These are phyloP conservation scores for Parachaetomium inaequale DNA, from an alignment of 495 filamentous ascomycete species.

Conservation along the genomic window DNA sequence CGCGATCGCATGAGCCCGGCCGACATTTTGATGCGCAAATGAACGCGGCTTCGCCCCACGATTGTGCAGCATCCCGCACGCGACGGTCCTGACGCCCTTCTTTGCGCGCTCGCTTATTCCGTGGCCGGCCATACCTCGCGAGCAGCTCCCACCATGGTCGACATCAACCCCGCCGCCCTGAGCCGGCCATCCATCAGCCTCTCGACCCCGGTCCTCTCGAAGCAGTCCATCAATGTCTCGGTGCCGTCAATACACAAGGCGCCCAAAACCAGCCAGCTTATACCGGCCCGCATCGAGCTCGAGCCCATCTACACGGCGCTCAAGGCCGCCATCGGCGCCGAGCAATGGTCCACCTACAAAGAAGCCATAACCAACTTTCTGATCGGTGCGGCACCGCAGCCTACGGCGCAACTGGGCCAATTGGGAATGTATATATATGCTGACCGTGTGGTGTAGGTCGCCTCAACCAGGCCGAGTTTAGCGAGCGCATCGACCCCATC, in stretches of 20 bases:
- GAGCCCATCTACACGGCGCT: conserved; percentile 86
- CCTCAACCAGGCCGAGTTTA: conserved; percentile 80
- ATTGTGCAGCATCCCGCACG: conserved; percentile 41
- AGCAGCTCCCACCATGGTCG: conserved; percentile 54
- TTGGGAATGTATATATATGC: conserved; percentile 12
- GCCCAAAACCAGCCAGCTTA: conserved; percentile 62
- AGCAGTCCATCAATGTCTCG: conserved; percentile 58
- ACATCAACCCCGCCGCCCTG: conserved; percentile 81
- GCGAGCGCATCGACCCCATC: conserved; percentile 65
- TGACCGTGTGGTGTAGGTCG: conserved; percentile 52
- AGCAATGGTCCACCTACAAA: conserved; percentile 88
- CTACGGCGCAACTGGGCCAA: not conserved
- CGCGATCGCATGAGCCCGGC: conserved; percentile 39
- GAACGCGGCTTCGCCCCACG: conserved; percentile 41
- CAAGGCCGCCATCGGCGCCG: conserved; percentile 69
- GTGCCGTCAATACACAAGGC: conserved; percentile 55
- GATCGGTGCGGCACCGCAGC: conserved; percentile 51
- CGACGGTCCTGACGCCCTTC: conserved; percentile 35
- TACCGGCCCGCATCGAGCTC: conserved; percentile 75
- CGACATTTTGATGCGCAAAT: conserved; percentile 35
- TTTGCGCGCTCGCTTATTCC: conserved; percentile 17
- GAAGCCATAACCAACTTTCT: conserved; percentile 75
- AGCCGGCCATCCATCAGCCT: conserved; percentile 63
- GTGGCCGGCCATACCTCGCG: conserved; percentile 8
- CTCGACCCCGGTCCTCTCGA: conserved; percentile 56